phyloP scores from a whole-genome alignment of 768 basidiomycete species.

The Pleurotus cornucopiae region DNA sequence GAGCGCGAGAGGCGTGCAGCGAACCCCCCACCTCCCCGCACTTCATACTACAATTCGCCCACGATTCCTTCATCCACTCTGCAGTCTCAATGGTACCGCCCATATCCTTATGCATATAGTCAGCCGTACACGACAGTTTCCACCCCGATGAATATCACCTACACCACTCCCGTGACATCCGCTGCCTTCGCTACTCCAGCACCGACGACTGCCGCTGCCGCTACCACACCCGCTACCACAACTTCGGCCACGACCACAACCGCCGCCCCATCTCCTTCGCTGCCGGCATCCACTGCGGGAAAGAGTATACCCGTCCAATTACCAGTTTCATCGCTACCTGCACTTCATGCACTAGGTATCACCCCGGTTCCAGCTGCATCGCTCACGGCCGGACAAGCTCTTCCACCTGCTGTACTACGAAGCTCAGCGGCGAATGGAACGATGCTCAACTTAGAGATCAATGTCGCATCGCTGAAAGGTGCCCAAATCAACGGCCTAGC shows the following conservation, averaged over 20 bases:
- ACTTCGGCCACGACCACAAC: constrained; percentile 12
- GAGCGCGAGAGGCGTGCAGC: constrained; percentile 63
- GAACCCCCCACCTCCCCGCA: constrained; percentile 36
- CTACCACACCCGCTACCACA: constrained; percentile 11
- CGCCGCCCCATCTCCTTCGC: constrained; percentile 21
- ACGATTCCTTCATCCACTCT: constrained; percentile 24
- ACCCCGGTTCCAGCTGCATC: constrained; percentile 60
- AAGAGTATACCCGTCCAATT: constrained; percentile 64
- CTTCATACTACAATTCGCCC: constrained; percentile 32
- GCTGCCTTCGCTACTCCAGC: constrained; percentile 21
- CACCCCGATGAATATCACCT: constrained; percentile 21
- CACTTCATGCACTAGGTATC: constrained; percentile 71
- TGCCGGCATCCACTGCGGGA: constrained; percentile 26
- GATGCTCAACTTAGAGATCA: constrained; percentile 75
- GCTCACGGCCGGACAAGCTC: constrained; percentile 48
- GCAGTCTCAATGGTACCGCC: constrained; percentile 56
- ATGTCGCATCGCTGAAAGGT: constrained; percentile 66
- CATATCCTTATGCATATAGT: constrained; percentile 62
- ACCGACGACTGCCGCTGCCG: constrained; percentile 21
- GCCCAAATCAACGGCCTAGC: constrained; percentile 78
- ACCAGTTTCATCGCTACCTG: constrained; percentile 59
- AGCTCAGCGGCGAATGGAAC: constrained; percentile 69
- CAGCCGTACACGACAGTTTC: constrained; percentile 45
- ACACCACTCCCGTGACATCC: constrained; percentile 20
- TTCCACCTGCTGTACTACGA: constrained; percentile 72